Conservation (phyloP, 306 rosid species). For the Heteromeles arbutifolia region DNA sequence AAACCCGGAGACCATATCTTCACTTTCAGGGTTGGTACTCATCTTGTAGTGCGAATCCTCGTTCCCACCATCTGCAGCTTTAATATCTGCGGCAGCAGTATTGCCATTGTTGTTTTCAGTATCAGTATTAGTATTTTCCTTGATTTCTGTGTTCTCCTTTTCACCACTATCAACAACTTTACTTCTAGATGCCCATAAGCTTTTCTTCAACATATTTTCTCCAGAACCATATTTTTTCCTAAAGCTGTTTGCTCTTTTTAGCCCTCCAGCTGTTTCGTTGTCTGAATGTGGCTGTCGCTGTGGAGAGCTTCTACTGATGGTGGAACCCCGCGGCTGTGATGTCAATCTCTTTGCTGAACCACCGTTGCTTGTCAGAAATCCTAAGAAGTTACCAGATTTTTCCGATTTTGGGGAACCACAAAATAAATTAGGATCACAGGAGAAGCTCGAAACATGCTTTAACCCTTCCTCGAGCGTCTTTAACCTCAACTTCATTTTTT, state of each 20-base stretch:
- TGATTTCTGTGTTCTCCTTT: constrained; percentile 42
- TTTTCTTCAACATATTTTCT: constrained; percentile 49
- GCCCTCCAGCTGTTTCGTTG: constrained; percentile 29
- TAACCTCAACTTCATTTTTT: constrained; percentile 76
- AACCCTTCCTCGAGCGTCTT: constrained; percentile 83
- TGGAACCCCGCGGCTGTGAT: constrained; percentile 65
- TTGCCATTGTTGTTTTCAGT: constrained; percentile 14
- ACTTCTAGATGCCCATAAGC: constrained; percentile 68
- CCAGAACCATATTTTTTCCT: constrained; percentile 36
- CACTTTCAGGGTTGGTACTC: constrained; percentile 20
- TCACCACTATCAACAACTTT: constrained; percentile 61
- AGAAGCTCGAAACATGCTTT: constrained; percentile 39
- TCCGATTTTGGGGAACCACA: constrained; percentile 44
- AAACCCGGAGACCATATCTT: constrained; percentile 79
- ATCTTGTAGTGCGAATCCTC: constrained; percentile 27
- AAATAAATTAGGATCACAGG: constrained; percentile 25
- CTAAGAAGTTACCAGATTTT: constrained; percentile 52
- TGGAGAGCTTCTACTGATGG: constrained; percentile 36
- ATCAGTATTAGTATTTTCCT: constrained; percentile 14
- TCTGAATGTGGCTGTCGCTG: constrained; percentile 34
- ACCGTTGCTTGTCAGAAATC: constrained; percentile 53
- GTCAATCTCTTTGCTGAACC: constrained; percentile 71
- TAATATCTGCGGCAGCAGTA: constrained; percentile 21
- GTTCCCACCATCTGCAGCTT: constrained; percentile 17
- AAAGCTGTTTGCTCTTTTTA: constrained; percentile 26